Base-by-base conservation (phyloP, 345 rosid genomes). In the Acer saccharum region DNA sequence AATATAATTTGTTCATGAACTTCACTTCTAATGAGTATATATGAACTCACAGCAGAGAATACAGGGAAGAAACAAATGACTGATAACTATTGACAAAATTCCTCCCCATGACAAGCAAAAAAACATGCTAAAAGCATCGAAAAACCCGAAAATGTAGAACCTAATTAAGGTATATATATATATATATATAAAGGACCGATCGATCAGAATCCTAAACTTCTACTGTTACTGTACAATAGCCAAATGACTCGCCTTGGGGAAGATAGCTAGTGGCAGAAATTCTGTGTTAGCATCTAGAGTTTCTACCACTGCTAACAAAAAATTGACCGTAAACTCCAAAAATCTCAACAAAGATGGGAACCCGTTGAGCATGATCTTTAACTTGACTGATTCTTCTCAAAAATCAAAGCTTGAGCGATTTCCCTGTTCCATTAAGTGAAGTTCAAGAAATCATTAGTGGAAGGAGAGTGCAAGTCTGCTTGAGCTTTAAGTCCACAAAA, bases 181-280 rank as follows among this genome's bases (percentile, higher is more conserved):
- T 27, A 27, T 23, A 23, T 29, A 35, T 35, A 35, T 4, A 35
- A 35, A 4, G 6, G 39, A 35, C 23, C 14, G 10, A 20, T 35
- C 63, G 4, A 55, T 23, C 52, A 50, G 46, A 54, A 67, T 10
- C 65, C 73, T 67, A 0, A 67, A 43, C 10, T 67, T 72, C 75
- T 43, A 52, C 27, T 39, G 52, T 72, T 75, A 77, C 80, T 75
- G 9, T 81, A 84, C 84, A 78, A 25, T 75, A 72, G 81, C 84
- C 72, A 76, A 82, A 68, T 13, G 78, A 72, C 82, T 78, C 76
- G 80, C 82, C 79, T 71, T 65, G 11, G 23, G 70, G 44, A 69
- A 77, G 41, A 27, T 10, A 23, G 69, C 61, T 54, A 35, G 27
- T 32, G n/a, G 20, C 58, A 71, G 61, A 70, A 52, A 23, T 13